These are phyloP conservation scores for Achaetomiella virescens DNA, from an alignment of 495 filamentous ascomycete genomes.

Conservation along the genomic window DNA sequence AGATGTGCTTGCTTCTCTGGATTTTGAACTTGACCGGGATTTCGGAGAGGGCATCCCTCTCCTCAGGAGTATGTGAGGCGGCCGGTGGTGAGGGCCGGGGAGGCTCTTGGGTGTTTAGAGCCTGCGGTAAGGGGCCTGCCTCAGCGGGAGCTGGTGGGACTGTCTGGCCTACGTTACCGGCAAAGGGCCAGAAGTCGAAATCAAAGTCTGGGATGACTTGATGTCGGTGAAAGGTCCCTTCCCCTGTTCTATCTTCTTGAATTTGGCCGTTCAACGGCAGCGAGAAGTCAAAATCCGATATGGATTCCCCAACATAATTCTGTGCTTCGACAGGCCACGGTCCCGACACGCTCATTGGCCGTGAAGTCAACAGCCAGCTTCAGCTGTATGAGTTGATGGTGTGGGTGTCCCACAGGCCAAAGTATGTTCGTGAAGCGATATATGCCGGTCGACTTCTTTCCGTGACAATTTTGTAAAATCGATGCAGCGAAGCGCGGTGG, in stretches of 20 bases:
- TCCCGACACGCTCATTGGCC: neutral
- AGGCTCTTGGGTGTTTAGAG: neutral
- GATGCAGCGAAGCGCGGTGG: too few species aligned
- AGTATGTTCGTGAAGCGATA: too few species aligned
- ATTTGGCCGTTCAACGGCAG: neutral
- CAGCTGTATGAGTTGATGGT: too few species aligned
- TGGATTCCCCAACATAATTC: neutral
- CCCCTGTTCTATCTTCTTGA: neutral
- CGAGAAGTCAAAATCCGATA: neutral
- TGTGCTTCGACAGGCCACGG: neutral
- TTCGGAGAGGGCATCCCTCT: neutral
- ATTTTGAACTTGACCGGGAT: neutral
- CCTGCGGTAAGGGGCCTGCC: neutral
- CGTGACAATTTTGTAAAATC: too few species aligned
- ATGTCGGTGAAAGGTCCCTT: neutral
- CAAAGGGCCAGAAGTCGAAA: neutral
- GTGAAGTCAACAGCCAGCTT: neutral
- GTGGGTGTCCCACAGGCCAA: too few species aligned
- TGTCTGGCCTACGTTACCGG: too few species aligned
- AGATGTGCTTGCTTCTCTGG: slow-evolving; percentile 4
- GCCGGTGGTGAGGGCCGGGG: neutral
- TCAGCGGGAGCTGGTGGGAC: too few species aligned
- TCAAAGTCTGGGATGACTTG: neutral
- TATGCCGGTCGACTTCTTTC: too few species aligned
- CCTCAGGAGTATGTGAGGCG: neutral